Evolutionary conservation across 106 monocot species (phyloP), one percentile per base, ranked within the genome.

Genomic region (Platanthera guangdongensis): DNA sequence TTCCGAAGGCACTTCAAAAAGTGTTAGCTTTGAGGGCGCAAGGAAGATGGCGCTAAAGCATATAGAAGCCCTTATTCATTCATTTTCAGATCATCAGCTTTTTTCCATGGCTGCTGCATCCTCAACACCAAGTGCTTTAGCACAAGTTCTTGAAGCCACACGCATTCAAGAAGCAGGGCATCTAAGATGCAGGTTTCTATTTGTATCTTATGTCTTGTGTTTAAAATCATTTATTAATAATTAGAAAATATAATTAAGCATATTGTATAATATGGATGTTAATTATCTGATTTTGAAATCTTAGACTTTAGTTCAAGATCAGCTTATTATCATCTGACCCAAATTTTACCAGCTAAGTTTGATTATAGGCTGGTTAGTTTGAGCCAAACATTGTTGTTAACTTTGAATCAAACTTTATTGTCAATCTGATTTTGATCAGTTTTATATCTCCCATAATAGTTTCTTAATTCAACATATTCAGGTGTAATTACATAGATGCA

Each of bases 121-220:
- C 72, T 89, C 86, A 12, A 74, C 91, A 72, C 80, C 93, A 53
- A 87, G 88, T 71, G 80, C 86, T 18, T 83, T 97, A 71, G 73
- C 78, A 50, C 89, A 86, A 54, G 81, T 94, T 76, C 83, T 83
- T 70, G 97, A 97, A 80, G 78, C 80, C 21, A 88, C 85, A 59
- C 90, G 87, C 59, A 97, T 97, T 75, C 97, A 89, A 78, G 97
- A 97, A 89, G 97, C 97, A 76, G 97, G 97, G 2, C 89, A 97
- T 84, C 87, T 97, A 52, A 83, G 97, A 89, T 97, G 97, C 94
- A 97, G 97, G 97, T 97, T 57, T 59, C 54, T 76, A 9, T 51
- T 10, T 10, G 6, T 39, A 18, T 75, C 18, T 71, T 52, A 3
- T 76, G 50, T 22, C 6, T 69, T 48, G 68, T 74, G 25, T 54